Conservation (phyloP, 2,329 filamentous ascomycete species). For the Zymoseptoria tritici region DNA sequence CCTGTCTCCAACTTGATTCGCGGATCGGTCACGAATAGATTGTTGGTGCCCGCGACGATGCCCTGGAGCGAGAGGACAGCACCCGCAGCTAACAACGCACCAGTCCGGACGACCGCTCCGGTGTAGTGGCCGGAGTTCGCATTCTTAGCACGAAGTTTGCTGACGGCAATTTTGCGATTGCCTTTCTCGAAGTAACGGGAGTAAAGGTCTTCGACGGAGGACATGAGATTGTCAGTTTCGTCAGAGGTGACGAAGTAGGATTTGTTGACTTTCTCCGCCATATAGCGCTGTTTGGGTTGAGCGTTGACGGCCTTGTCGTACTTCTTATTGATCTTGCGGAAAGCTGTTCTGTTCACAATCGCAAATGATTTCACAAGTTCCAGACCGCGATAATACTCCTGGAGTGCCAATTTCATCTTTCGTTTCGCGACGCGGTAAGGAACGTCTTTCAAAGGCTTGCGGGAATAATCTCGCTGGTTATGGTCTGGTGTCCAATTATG, state of each 20-base stretch:
- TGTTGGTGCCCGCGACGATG: constrained; percentile 31
- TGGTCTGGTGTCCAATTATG: constrained; percentile 13
- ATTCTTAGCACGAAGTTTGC: constrained; percentile 71
- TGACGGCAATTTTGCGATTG: constrained; percentile 83
- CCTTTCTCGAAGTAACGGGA: constrained; percentile 89
- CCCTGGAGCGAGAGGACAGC: constrained; percentile 39
- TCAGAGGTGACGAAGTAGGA: constrained; percentile 90
- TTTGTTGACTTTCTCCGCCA: constrained; percentile 85
- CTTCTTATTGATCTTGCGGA: constrained; percentile 97
- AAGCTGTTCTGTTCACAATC: constrained; percentile 82
- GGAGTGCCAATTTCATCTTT: constrained; percentile 82
- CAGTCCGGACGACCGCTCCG: constrained; percentile 52
- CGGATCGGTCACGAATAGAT: constrained; percentile 22
- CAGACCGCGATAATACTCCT: constrained; percentile 87
- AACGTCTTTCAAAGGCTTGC: constrained; percentile 46
- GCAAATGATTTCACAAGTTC: constrained; percentile 90
- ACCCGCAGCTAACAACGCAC: constrained; percentile 38
- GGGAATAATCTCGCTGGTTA: constrained; percentile 38
- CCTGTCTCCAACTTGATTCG: constrained; percentile 21
- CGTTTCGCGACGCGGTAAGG: constrained; percentile 81
- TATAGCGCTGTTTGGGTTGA: constrained; percentile 68
- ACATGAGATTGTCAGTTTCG: constrained; percentile 70
- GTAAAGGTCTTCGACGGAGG: constrained; percentile 81
- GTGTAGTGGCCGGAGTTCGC: constrained; percentile 53
- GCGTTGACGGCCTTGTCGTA: constrained; percentile 87